These are phyloP conservation scores for Colletotrichum nymphaeae DNA, from an alignment of 2,329 filamentous ascomycete species.

Conservation along the genomic window DNA sequence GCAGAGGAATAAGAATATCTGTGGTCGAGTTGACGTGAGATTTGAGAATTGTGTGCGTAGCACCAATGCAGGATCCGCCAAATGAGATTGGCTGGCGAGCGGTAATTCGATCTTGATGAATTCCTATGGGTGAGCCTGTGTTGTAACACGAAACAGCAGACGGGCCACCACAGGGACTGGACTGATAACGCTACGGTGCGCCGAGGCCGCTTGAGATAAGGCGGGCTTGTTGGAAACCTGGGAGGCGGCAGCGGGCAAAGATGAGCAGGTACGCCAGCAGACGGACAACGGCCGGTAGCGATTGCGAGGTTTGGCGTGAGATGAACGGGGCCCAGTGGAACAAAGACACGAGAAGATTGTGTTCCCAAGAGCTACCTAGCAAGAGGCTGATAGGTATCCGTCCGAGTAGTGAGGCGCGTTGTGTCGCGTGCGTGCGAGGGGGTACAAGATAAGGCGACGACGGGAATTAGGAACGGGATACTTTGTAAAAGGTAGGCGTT, in stretches of 20 bases:
- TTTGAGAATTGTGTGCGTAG: slow-evolving; percentile 13
- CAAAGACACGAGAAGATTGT: slow-evolving; percentile 19
- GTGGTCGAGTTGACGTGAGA: slow-evolving; percentile 15
- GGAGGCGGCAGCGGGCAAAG: not conserved
- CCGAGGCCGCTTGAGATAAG: slow-evolving; percentile 30
- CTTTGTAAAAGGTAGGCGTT: no score
- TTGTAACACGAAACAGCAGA: slow-evolving; percentile 22
- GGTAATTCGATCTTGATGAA: slow-evolving; percentile 8
- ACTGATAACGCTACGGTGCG: slow-evolving; percentile 24
- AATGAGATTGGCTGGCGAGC: slow-evolving; percentile 19
- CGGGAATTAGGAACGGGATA: slow-evolving; percentile 10
- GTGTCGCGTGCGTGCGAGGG: slow-evolving; percentile 15
- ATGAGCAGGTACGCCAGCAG: slow-evolving; percentile 1
- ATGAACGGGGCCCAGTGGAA: slow-evolving; percentile 14
- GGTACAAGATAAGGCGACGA: slow-evolving; percentile 27
- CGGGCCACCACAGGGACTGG: not conserved
- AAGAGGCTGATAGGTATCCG: not conserved
- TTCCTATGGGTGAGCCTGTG: slow-evolving; percentile 14
- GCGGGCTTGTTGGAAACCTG: not conserved
- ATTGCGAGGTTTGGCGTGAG: slow-evolving; percentile 30
- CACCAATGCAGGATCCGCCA: slow-evolving; percentile 27
- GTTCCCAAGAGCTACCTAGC: not conserved
- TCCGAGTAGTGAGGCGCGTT: not conserved
- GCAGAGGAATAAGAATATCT: not conserved
- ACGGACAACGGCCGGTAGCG: slow-evolving; percentile 15